Evolutionary conservation across 208 protist genomes (phyloP).

Genomic region (Trypanosoma cruzi): DNA sequence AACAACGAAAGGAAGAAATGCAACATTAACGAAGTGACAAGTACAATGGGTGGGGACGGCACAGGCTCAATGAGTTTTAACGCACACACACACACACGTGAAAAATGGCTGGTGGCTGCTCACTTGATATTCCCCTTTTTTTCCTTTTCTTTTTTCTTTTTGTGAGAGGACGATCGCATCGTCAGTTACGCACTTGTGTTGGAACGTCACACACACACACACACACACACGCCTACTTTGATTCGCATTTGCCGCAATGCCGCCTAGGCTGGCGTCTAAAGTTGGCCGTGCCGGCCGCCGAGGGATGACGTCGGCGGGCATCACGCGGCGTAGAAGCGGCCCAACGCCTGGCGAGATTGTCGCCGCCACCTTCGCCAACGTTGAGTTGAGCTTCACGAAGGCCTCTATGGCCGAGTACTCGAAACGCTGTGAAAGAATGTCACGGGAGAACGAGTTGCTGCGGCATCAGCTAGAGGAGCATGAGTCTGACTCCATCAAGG

Average conservation of each 20-base stretch:
- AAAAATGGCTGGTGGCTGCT: too few relatives aligned
- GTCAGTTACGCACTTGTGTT: too few relatives aligned
- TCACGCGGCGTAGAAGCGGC: not conserved
- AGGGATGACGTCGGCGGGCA: conserved; percentile 4
- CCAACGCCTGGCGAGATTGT: conserved; percentile 39
- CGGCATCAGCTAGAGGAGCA: conserved; percentile 49
- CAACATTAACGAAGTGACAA: not conserved
- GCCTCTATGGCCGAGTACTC: conserved; percentile 53
- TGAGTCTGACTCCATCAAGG: conserved; percentile 55
- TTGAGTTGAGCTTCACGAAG: conserved; percentile 49
- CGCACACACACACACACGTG: not conserved
- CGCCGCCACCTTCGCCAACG: conserved; percentile 56
- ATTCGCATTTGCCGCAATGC: not conserved
- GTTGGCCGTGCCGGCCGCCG: conserved; percentile 9
- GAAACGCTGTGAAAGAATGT: conserved; percentile 33
- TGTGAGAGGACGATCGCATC: too few relatives aligned
- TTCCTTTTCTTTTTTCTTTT: too few relatives aligned
- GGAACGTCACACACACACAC: too few relatives aligned
- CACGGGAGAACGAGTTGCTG: conserved; percentile 54
- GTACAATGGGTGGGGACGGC: not conserved
- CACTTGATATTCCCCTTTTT: too few relatives aligned
- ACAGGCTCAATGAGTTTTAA: not conserved
- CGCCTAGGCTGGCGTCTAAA: not conserved
- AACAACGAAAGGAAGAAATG: too few relatives aligned
- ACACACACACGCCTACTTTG: too few relatives aligned